phyloP scores from a whole-genome alignment of 2,329 filamentous ascomycete species.

The Emergomyces pasteurianus region DNA sequence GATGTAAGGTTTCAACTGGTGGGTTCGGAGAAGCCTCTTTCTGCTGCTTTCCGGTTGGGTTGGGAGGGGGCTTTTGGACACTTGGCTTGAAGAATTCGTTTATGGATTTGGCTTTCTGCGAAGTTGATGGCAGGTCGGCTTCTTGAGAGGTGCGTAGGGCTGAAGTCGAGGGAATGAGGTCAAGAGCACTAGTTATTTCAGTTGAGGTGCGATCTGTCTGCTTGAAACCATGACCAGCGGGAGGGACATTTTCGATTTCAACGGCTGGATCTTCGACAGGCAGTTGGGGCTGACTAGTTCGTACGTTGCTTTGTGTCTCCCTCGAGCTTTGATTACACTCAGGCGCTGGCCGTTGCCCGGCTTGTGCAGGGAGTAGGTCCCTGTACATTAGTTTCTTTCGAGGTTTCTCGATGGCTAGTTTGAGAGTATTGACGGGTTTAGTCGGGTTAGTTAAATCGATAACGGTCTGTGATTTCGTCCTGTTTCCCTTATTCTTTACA shows the following conservation, averaged over 20 bases:
- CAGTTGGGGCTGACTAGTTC: not conserved
- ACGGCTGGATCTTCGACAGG: not conserved
- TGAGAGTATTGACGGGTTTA: constrained; percentile 19
- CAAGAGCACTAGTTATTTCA: not conserved
- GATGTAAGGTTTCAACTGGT: not conserved
- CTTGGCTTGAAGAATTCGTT: constrained; percentile 8
- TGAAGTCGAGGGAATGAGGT: constrained; percentile 5
- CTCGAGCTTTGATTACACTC: constrained; percentile 3
- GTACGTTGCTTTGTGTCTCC: not conserved
- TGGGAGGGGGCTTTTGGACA: not conserved
- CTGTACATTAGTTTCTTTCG: constrained; percentile 35
- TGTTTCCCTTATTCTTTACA: not conserved
- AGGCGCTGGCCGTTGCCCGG: constrained; percentile 5
- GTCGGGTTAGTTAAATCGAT: not conserved
- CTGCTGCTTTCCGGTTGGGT: not conserved
- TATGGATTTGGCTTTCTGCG: constrained; percentile 3
- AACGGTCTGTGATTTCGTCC: not conserved
- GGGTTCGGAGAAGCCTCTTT: not conserved
- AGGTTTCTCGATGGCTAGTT: constrained; percentile 24
- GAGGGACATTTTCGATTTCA: constrained; percentile 1
- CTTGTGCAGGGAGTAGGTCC: constrained; percentile 24
- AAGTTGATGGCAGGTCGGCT: constrained; percentile 2
- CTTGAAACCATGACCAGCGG: not conserved
- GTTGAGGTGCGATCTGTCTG: not conserved
- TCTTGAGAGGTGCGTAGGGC: constrained; percentile 6